phyloP scores from a whole-genome alignment of 768 basidiomycete species.

The Termitomyces heimii region DNA sequence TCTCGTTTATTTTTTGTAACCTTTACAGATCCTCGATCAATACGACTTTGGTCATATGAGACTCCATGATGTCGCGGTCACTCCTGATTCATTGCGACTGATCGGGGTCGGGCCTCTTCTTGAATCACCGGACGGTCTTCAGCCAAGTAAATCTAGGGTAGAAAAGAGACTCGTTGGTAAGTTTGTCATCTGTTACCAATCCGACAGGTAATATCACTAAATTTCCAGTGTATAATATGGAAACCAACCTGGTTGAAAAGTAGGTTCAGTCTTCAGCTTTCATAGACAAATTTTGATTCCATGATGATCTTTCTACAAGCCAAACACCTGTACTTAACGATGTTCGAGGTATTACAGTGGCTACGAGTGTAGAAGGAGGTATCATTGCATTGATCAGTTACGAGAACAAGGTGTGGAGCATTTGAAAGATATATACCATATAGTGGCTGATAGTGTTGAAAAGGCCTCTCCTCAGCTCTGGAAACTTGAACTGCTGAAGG shows the following conservation, averaged over 20 bases:
- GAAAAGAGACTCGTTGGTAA: conserved; percentile 74
- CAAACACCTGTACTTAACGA: conserved; percentile 71
- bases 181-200: conserved; percentile 13
- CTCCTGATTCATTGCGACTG: conserved; percentile 57
- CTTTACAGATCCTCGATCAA: conserved; percentile 40
- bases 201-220: neutral
- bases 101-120: conserved; percentile 65
- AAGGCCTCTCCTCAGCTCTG: conserved; percentile 77
- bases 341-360: conserved; percentile 64
- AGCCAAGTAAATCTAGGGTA: conserved; percentile 61
- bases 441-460: neutral
- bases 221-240: conserved; percentile 57
- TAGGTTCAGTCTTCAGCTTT: conserved; percentile 19
- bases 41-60: conserved; percentile 59
- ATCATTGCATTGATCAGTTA: conserved; percentile 65
- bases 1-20: neutral
- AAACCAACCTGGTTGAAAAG: conserved; percentile 63
- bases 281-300: neutral
- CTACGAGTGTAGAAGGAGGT: conserved; percentile 41
- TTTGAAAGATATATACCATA: neutral
- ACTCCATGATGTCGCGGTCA: conserved; percentile 66
- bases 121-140: conserved; percentile 54
- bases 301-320: conserved; percentile 26
- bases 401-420: conserved; percentile 54
- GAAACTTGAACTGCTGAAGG: conserved; percentile 44